Evolutionary conservation across 2,329 filamentous ascomycete genomes (phyloP), one percentile per base, ranked within the genome.

Genomic region (Beauveria rudraprayagi): DNA sequence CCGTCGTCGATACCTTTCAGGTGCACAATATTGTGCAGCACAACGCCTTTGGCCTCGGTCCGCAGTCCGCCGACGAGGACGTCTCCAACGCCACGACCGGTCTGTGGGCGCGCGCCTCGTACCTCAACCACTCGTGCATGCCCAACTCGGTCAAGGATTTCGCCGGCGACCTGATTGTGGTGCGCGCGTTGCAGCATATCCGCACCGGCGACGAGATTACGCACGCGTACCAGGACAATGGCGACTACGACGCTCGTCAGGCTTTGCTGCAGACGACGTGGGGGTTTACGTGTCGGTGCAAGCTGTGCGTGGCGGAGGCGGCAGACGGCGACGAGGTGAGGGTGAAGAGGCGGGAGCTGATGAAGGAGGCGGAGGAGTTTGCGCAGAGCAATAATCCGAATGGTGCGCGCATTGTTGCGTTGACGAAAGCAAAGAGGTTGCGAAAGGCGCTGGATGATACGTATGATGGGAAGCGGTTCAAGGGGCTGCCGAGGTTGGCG

Each of bases 121-220:
- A 75, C 61, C 72, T 76, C 61, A 79, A 79, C 52, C 76, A 79
- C 62, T 75, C 74, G 0, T 79, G 76, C 60, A 54, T 71, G 1
- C 57, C 70, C 37, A 78, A 77, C 61, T 62, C 66, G 0, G 67
- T 67, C 48, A 74, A 72, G 30, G 68, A 72, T 2, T 76, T 71
- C 52, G 66, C 76, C 6, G 77, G 77, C 24, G 77, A 76, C 61
- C 59, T 76, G 3, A 70, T 76, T 57, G 64, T 78, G 4, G 59
- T 79, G 9, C 74, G 73, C 5, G 73, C 76, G 2, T 68, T 62
- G 1, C 66, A 68, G 4, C 43, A 60, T n/a, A 75, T 76, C 43
- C 26, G 51, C 1, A 54, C 61, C 3, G 72, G 72, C 6, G 71
- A 75, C n/a, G 73, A 76, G 56, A 66, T 76, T 4, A 67, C 67